phyloP scores from a whole-genome alignment of 306 rosid genomes.

The Oemleria cerasiformis region DNA sequence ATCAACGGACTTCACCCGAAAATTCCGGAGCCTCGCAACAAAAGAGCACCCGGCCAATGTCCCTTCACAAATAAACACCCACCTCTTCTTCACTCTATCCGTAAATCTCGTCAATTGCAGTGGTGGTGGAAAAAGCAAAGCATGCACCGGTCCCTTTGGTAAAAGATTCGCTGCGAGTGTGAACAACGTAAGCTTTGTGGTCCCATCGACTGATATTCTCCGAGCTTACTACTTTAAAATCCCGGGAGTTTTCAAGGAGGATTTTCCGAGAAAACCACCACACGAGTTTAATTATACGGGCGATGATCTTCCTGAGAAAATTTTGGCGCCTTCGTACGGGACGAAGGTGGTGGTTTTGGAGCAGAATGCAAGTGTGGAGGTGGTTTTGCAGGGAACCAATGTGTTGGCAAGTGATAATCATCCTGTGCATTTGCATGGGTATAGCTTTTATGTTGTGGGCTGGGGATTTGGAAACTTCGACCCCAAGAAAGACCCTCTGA shows the following conservation, averaged over 20 bases:
- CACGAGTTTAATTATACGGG: slow-evolving; percentile 36
- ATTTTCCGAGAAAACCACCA: slow-evolving; percentile 33
- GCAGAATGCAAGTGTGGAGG: slow-evolving; percentile 41
- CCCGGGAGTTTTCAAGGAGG: slow-evolving; percentile 18
- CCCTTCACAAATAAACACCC: slow-evolving; percentile 30
- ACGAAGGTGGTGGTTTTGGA: slow-evolving; percentile 46
- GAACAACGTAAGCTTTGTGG: slow-evolving; percentile 56
- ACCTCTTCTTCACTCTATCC: slow-evolving; percentile 36
- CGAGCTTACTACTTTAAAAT: slow-evolving; percentile 18
- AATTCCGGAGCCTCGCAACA: slow-evolving; percentile 39
- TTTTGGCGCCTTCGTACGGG: slow-evolving; percentile 34
- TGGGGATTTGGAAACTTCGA: slow-evolving; percentile 33
- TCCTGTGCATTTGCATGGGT: slow-evolving; percentile 43
- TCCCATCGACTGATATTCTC: slow-evolving; percentile 20
- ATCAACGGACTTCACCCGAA: slow-evolving; percentile 27
- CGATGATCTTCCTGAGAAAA: slow-evolving; percentile 22
- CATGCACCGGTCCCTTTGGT: slow-evolving; percentile 32
- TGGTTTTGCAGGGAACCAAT: slow-evolving; percentile 34
- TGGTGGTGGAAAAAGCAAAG: background rate
- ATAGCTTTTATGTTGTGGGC: slow-evolving; percentile 36
- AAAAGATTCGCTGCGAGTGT: slow-evolving; percentile 41
- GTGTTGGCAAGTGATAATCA: slow-evolving; percentile 35
- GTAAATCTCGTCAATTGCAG: slow-evolving; percentile 40
- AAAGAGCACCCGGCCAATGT: slow-evolving; percentile 38
- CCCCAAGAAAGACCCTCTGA: slow-evolving; percentile 17